phyloP scores from a whole-genome alignment of 495 filamentous ascomycete genomes.

The Trichoderma erinaceum region DNA sequence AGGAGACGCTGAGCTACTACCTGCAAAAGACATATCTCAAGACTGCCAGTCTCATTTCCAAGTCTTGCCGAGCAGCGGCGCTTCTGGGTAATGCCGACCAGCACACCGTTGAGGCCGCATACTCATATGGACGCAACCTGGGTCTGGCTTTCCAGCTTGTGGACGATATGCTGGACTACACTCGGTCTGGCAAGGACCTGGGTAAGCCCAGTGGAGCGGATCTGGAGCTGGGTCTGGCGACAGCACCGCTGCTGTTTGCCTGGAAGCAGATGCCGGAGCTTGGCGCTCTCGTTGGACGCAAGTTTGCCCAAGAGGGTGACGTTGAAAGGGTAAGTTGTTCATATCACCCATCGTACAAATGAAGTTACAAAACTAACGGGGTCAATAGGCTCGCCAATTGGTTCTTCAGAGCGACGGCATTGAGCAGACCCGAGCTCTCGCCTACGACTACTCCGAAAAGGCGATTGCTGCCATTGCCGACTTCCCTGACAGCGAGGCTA shows the following conservation, averaged over 20 bases:
- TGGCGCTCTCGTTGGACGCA: conserved; percentile 82
- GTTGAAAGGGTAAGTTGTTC: conserved; percentile 60
- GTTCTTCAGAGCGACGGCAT: conserved; percentile 80
- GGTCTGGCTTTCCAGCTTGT: conserved; percentile 97
- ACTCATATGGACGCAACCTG: conserved; percentile 84
- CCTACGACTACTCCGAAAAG: conserved; percentile 82
- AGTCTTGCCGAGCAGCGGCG: conserved; percentile 85
- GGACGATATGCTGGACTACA: conserved; percentile 97
- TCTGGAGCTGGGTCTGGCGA: conserved; percentile 86
- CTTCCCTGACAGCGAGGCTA: conserved; percentile 91
- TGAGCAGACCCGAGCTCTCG: conserved; percentile 80
- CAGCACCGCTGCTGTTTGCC: conserved; percentile 91
- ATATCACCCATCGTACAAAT: not conserved
- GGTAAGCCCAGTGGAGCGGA: conserved; percentile 95
- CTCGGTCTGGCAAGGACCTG: conserved; percentile 71
- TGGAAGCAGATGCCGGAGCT: conserved; percentile 87
- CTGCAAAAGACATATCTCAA: conserved; percentile 99
- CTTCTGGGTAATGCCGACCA: conserved; percentile 71
- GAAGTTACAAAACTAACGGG: conserved; percentile 19
- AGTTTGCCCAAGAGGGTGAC: conserved; percentile 79
- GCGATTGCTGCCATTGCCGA: conserved; percentile 73
- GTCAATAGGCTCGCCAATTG: conserved; percentile 67
- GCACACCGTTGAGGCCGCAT: conserved; percentile 82
- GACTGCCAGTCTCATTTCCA: conserved; percentile 90
- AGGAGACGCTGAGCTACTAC: conserved; percentile 86